A percentile compares a stretch with the other conserved stretches of the same genome.
These are phyloP conservation scores for Bidens hawaiensis DNA, from an alignment of 140 eudicot species.

Conservation along the genomic window DNA sequence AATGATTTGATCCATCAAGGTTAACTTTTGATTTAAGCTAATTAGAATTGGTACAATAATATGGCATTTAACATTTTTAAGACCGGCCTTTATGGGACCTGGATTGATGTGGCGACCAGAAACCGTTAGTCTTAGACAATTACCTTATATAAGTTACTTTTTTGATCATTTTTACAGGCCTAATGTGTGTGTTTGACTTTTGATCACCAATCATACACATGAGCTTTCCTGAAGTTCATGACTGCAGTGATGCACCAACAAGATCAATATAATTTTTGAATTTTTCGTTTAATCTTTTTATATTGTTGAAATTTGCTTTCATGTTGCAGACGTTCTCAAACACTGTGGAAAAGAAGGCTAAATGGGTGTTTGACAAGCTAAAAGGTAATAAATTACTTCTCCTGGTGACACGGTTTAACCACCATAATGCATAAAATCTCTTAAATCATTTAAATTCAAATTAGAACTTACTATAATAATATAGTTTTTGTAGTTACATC, in stretches of 20 bases:
- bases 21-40: background rate
- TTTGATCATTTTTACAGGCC: background rate
- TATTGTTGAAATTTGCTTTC: background rate
- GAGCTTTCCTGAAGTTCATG: background rate
- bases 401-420: no score
- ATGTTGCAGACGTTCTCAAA: constrained; percentile 62
- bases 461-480: background rate
- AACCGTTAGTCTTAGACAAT: background rate
- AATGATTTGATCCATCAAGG: no score
- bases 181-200: background rate
- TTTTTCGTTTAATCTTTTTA: background rate
- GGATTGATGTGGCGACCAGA: background rate
- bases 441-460: background rate
- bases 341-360: constrained; percentile 86
- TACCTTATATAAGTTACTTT: background rate
- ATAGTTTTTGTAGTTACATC: background rate
- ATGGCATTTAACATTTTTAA: background rate
- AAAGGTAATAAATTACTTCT: constrained; percentile 13
- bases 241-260: background rate
- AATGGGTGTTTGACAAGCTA: constrained; percentile 90
- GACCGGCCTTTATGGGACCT: background rate
- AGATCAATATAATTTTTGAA: background rate
- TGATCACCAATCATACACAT: background rate
- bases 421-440: background rate
- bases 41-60: background rate